These are phyloP conservation scores for Astrothelium macrocarpum DNA, from an alignment of 495 filamentous ascomycete species.

Conservation along the genomic window DNA sequence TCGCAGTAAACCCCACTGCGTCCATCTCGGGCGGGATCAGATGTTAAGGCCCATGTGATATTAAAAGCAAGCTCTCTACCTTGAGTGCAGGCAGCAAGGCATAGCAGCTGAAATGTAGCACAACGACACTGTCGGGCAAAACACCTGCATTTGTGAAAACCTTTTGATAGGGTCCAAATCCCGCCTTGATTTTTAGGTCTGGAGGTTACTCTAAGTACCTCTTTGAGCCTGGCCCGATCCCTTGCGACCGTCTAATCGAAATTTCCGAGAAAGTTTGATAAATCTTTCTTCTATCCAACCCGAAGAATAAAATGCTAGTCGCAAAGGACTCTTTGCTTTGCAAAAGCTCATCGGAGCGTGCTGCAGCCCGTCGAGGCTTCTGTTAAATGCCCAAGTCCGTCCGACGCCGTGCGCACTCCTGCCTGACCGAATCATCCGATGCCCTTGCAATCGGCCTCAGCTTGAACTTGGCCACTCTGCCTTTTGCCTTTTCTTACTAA, in stretches of 20 bases:
- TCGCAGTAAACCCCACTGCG: not conserved
- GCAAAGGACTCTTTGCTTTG: not conserved
- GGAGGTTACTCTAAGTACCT: not conserved
- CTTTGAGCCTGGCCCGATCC: not conserved
- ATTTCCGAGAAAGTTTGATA: not conserved
- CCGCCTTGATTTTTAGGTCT: not conserved
- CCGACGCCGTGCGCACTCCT: no score
- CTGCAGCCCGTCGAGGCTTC: not conserved
- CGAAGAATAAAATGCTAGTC: not conserved
- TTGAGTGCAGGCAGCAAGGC: slow-evolving; percentile 1
- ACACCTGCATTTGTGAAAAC: not conserved
- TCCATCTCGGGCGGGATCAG: not conserved
- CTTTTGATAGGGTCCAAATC: not conserved
- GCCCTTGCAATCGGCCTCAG: not conserved
- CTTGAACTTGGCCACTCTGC: not conserved
- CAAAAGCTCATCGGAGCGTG: not conserved
- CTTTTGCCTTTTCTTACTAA: not conserved
- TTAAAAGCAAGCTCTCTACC: not conserved
- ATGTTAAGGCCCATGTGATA: not conserved
- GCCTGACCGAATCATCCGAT: not conserved
- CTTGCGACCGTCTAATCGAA: not conserved
- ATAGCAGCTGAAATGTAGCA: not conserved
- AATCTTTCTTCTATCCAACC: not conserved
- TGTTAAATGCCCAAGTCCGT: not conserved
- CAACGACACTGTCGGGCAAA: not conserved